These are phyloP conservation scores for Candida dubliniensis DNA, from an alignment of 1,139 yeast species.

Conservation along the genomic window DNA sequence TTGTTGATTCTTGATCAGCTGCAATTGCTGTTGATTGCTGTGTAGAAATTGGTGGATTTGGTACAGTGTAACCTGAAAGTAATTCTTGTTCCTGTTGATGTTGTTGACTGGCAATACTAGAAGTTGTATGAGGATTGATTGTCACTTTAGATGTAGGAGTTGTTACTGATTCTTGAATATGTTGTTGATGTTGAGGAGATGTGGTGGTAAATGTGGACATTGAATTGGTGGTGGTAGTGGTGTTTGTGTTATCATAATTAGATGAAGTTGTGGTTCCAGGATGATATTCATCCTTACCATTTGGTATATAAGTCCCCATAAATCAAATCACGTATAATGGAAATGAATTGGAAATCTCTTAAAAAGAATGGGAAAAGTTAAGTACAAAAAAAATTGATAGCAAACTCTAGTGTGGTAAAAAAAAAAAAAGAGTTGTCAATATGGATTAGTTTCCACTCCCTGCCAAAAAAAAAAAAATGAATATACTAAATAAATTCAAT, in stretches of 20 bases:
- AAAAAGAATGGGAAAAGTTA: no score
- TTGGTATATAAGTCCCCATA: conserved; percentile 1
- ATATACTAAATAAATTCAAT: no score
- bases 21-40: conserved; percentile 33
- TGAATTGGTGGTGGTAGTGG: not conserved
- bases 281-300: conserved; percentile 2
- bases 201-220: conserved; percentile 1
- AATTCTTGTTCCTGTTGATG: conserved; percentile 49
- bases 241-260: not conserved
- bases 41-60: conserved; percentile 45
- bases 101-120: conserved; percentile 44
- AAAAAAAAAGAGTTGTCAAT: no score
- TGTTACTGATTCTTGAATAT: conserved; percentile 1
- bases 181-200: conserved; percentile 5
- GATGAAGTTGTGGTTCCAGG: conserved; percentile 2
- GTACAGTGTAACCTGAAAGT: conserved; percentile 40
- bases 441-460: no score
- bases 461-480: no score
- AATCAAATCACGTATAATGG: no score
- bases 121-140: conserved; percentile 18
- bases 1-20: conserved; percentile 13
- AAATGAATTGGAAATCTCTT: no score
- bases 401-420: no score
- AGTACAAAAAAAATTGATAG: no score
- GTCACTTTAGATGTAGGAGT: conserved; percentile 6